Percentiles rank a stretch among this genome's conserved stretches.
These are phyloP conservation scores for Mollisia scopiformis DNA, from an alignment of 2,329 filamentous ascomycete species.

Conservation along the genomic window DNA sequence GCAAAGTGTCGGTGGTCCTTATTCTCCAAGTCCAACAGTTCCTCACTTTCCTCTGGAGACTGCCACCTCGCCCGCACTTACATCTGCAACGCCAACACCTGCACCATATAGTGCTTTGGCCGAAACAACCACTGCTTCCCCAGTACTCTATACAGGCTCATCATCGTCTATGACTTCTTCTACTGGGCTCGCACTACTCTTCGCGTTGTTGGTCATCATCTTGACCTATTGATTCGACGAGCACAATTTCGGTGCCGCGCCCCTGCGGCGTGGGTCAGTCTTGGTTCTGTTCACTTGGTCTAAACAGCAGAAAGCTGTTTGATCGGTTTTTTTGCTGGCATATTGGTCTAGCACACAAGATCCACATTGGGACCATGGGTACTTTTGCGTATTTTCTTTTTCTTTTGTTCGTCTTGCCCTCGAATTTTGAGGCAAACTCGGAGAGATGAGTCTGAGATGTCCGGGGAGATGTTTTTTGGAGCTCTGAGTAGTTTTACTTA, in stretches of 20 bases:
- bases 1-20: constrained; percentile 7
- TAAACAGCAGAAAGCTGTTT: too few species aligned
- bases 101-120: constrained; percentile 12
- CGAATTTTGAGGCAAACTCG: not conserved
- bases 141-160: constrained; percentile 15
- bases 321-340: constrained; percentile 3
- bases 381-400: constrained; percentile 14
- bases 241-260: too few species aligned
- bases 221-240: not conserved
- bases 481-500: constrained; percentile 20
- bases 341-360: constrained; percentile 2
- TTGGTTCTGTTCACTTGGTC: too few species aligned
- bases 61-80: constrained; percentile 8
- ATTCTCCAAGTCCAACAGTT: constrained; percentile 15
- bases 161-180: not conserved
- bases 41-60: constrained; percentile 13
- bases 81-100: constrained; percentile 14
- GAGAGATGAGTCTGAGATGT: constrained; percentile 20
- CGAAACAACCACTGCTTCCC: constrained; percentile 5
- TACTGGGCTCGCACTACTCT: not conserved
- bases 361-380: constrained; percentile 11
- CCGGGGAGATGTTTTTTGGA: constrained; percentile 23
- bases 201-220: constrained; percentile 3
- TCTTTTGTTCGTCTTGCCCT: not conserved
- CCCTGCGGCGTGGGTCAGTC: too few species aligned